These are phyloP conservation scores for Vanrija humicola DNA, from an alignment of 1,284 basidiomycete species.

Conservation along the genomic window DNA sequence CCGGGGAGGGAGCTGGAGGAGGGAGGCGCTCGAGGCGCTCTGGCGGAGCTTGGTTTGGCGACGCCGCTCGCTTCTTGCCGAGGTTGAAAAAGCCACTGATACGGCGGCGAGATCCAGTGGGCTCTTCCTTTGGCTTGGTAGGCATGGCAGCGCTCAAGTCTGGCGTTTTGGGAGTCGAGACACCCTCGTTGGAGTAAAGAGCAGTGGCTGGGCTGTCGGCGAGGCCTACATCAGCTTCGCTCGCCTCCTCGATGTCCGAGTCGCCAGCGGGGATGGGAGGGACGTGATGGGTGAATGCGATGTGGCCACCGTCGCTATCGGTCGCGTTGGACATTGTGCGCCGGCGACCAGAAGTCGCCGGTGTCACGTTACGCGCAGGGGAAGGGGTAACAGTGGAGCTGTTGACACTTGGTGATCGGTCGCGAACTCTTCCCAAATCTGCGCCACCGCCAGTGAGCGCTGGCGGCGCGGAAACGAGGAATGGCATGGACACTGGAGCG, in stretches of 20 bases:
- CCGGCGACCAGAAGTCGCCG: background rate
- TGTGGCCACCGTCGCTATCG: constrained; percentile 28
- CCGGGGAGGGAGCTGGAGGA: background rate
- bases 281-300: constrained; percentile 39
- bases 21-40: background rate
- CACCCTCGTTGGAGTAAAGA: background rate
- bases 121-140: background rate
- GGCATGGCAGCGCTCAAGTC: background rate
- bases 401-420: constrained; percentile 9
- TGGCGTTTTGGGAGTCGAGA: background rate
- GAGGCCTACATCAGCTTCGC: constrained; percentile 5
- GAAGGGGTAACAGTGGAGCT: background rate
- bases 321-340: constrained; percentile 3
- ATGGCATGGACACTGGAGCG: constrained; percentile 17
- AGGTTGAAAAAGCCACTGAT: constrained; percentile 13
- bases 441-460: constrained; percentile 21
- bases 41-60: background rate
- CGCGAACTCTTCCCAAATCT: constrained; percentile 12
- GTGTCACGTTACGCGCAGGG: constrained; percentile 6
- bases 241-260: constrained; percentile 5
- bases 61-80: constrained; percentile 9
- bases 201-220: background rate
- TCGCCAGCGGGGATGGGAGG: background rate
- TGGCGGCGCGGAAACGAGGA: constrained; percentile 38
- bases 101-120: constrained; percentile 2